Evolutionary conservation across 176 grass and related monocot genomes (phyloP), one percentile per base, ranked within the genome.

Genomic region (Metroxylon sagu): DNA sequence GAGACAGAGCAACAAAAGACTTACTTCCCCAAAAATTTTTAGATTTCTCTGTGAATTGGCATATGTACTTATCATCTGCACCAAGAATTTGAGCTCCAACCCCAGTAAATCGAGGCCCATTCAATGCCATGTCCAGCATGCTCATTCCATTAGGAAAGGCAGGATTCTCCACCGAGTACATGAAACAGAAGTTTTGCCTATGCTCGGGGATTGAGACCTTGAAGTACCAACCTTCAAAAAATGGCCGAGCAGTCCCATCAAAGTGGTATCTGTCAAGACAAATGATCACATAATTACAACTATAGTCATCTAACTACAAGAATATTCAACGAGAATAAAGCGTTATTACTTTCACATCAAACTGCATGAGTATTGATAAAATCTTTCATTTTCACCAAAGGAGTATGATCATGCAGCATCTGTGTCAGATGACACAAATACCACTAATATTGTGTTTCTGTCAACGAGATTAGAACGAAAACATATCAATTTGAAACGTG

Each of bases 161-260:
- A 0, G 92, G 87, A 64, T 88, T 97, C 75, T 97, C 92, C 1
- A 88, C 69, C 0, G 92, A 88, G 59, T 97, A 97, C 92, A 97
- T 97, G 70, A 97, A 97, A 50, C 87, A 97, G 79, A 97, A 97
- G 52, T 66, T 91, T 78, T 97, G 81, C 61, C 80, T 72, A 53
- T 65, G 69, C 68, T 88, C 64, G 0, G 84, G 87, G 65, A 97
- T 97, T 6, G 92, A 60, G 8, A 91, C 80, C 76, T 88, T 97
- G 76, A 97, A 97, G 69, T 97, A 97, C 92, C 92, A 91, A 51
- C 87, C 87, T 61, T 97, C 92, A 18, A 97, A 97, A 68, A 97
- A 97, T 1, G 66, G 50, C 6, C 87, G 56, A 14, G 78, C 26
- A 0, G 92, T 91, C 27, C 92, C 72, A 8, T 97, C 87, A 71